Evolutionary conservation across 768 basidiomycete species (phyloP).

Genomic region (Naganishia onofrii): DNA sequence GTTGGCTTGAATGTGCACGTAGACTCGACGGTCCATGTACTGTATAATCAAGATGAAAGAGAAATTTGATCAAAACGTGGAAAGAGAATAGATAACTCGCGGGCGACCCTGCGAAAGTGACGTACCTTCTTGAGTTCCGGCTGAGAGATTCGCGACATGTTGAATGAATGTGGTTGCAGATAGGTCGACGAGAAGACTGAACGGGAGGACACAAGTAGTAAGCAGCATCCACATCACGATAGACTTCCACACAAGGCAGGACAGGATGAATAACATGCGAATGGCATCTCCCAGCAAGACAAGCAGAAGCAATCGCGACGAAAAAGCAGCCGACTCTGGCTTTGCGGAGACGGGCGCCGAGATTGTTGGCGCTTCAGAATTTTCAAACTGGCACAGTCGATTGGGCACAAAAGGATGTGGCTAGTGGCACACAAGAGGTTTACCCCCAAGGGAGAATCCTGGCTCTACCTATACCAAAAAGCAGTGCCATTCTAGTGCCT

Average conservation of each 20-base stretch:
- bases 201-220: neutral
- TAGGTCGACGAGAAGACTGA: neutral
- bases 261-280: neutral
- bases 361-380: neutral
- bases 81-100: neutral
- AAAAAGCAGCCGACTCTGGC: constrained; percentile 7
- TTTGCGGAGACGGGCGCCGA: too few relatives aligned
- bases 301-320: too few relatives aligned
- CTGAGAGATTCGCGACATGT: constrained; percentile 65
- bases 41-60: constrained; percentile 52
- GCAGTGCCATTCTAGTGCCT: constrained; percentile 6
- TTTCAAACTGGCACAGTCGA: constrained; percentile 12
- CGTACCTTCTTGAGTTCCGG: constrained; percentile 97
- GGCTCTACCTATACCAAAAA: neutral
- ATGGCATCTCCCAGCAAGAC: neutral
- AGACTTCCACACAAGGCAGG: neutral
- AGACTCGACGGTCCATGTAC: constrained; percentile 99
- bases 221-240: neutral
- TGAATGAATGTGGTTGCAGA: neutral
- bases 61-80: constrained; percentile 1
- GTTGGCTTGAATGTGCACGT: constrained; percentile 82
- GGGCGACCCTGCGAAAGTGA: constrained; percentile 25
- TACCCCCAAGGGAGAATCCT: neutral
- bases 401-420: neutral
- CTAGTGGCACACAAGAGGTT: neutral